Evolutionary conservation across 192 early-diverging fungal genomes (phyloP).

Genomic region (Podila minutissima): DNA sequence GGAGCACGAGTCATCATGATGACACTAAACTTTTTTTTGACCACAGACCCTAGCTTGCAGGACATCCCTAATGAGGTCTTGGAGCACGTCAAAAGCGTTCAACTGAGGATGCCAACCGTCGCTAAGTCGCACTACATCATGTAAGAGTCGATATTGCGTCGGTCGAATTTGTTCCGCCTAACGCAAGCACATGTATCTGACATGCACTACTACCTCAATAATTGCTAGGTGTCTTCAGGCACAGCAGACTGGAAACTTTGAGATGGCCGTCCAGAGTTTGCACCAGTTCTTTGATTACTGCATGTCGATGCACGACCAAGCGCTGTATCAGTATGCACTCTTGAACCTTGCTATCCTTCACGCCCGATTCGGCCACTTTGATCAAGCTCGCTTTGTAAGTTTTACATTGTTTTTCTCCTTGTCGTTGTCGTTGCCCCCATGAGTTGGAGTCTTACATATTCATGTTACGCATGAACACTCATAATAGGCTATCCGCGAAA

Average conservation of each 20-base stretch:
- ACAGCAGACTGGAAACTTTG: slow-evolving; percentile 51
- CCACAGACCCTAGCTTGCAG: slow-evolving; percentile 17
- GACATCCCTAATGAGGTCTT: slow-evolving; percentile 38
- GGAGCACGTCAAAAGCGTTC: slow-evolving; percentile 41
- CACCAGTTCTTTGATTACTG: slow-evolving; percentile 56
- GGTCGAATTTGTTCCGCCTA: background rate
- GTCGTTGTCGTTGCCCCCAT: background rate
- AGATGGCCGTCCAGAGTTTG: slow-evolving; percentile 50
- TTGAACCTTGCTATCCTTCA: slow-evolving; percentile 57
- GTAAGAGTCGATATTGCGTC: slow-evolving; percentile 12
- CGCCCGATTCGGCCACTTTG: slow-evolving; percentile 52
- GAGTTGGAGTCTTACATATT: too few relatives aligned
- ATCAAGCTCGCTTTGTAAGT: slow-evolving; percentile 52
- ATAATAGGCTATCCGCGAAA: slow-evolving; percentile 51
- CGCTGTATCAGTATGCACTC: slow-evolving; percentile 55
- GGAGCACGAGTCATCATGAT: background rate
- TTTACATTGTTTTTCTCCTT: background rate
- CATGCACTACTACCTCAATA: background rate
- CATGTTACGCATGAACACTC: too few relatives aligned
- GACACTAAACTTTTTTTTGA: background rate
- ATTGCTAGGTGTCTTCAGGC: slow-evolving; percentile 39
- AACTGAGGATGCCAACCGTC: slow-evolving; percentile 46
- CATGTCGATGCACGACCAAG: slow-evolving; percentile 28
- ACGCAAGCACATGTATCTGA: background rate
- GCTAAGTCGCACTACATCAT: slow-evolving; percentile 51